Conservation (phyloP, 1,284 basidiomycete genomes). For the Sanghuangporus baumii region DNA sequence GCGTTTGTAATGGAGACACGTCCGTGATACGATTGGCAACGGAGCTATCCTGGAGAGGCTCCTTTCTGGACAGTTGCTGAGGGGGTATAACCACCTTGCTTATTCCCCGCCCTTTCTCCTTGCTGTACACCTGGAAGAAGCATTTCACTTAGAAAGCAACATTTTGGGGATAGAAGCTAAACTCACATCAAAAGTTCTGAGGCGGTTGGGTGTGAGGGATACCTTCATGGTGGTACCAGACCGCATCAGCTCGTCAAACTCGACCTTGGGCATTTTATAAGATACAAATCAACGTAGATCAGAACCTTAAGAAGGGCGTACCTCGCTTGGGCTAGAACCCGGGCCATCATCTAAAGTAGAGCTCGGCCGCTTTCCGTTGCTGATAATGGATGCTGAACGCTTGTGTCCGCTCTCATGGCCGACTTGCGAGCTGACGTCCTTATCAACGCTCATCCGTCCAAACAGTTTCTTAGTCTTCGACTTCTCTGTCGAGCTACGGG, state of each 20-base stretch:
- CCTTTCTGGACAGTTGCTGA: constrained; percentile 7
- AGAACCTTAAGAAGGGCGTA: constrained; percentile 29
- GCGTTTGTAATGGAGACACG: not conserved
- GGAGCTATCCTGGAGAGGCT: constrained; percentile 10
- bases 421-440: constrained; percentile 31
- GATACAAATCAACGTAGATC: not conserved
- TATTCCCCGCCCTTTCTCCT: constrained; percentile 49
- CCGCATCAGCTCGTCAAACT: constrained; percentile 88
- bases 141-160: not conserved
- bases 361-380: constrained; percentile 22
- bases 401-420: constrained; percentile 50
- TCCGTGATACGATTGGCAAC: constrained; percentile 1
- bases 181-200: constrained; percentile 85
- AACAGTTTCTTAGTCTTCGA: constrained; percentile 16
- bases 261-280: constrained; percentile 37
- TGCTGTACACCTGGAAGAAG: constrained; percentile 52
- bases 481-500: constrained; percentile 22
- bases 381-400: constrained; percentile 48
- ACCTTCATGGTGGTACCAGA: constrained; percentile 90
- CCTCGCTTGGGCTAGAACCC: constrained; percentile 19
- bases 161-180: constrained; percentile 24
- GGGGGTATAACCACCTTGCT: constrained; percentile 24
- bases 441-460: constrained; percentile 19
- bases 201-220: constrained; percentile 87
- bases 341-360: constrained; percentile 20